Evolutionary conservation across 331 rosid genomes (phyloP).

Genomic region (Quercus lobata): DNA sequence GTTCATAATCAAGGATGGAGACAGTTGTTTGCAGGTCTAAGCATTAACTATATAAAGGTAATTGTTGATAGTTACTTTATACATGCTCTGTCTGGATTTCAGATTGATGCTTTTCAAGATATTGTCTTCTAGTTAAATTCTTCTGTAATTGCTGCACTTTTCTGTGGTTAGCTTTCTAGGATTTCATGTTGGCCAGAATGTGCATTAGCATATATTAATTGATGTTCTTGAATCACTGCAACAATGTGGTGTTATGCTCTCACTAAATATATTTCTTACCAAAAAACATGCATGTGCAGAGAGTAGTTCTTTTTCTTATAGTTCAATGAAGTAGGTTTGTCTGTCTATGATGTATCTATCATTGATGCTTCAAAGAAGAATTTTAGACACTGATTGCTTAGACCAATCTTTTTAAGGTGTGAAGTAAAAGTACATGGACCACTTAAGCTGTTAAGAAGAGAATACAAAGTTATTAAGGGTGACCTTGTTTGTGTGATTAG

Average conservation of each 20-base stretch:
- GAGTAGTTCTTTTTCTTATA: background rate
- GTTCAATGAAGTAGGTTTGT: background rate
- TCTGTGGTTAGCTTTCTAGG: background rate
- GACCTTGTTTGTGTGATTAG: no score
- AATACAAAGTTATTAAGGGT: no score
- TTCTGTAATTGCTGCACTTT: no score
- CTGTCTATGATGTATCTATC: background rate
- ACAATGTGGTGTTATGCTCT: background rate
- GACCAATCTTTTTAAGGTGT: background rate
- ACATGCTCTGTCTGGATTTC: background rate
- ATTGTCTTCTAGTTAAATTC: background rate
- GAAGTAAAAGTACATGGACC: no score
- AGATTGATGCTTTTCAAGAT: background rate
- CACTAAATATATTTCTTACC: background rate
- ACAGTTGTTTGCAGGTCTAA: conserved; percentile 88
- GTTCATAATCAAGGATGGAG: conserved; percentile 79
- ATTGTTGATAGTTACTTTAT: conserved; percentile 16
- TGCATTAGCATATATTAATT: background rate
- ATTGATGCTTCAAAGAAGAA: background rate
- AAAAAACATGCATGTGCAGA: background rate
- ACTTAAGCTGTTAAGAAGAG: no score
- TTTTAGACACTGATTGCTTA: background rate
- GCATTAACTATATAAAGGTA: conserved; percentile 94
- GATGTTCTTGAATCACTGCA: background rate
- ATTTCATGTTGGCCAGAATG: background rate